phyloP scores from a whole-genome alignment of 2,329 filamentous ascomycete genomes.

The Macrophomina tecta region DNA sequence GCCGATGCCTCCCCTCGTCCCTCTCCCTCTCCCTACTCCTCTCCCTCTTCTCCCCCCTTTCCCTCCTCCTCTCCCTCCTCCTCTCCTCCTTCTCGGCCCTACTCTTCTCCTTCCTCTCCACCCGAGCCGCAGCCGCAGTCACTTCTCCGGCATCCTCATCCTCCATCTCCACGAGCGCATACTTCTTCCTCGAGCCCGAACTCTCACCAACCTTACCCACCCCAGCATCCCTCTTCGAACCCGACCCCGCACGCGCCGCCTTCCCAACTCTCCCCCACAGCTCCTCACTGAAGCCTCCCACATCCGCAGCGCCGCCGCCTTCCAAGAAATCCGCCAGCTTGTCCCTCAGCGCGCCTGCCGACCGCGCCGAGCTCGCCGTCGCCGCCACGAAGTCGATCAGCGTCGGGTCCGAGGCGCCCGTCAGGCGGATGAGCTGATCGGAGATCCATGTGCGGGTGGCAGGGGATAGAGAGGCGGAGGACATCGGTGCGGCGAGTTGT shows the following conservation, averaged over 20 bases:
- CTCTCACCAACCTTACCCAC: conserved; percentile 15
- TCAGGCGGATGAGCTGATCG: conserved; percentile 59
- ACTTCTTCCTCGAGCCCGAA: conserved; percentile 49
- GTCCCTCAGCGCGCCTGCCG: conserved; percentile 53
- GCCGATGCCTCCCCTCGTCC: conserved; percentile 43
- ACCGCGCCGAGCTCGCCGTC: conserved; percentile 59
- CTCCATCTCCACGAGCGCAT: conserved; percentile 61
- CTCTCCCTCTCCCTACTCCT: conserved; percentile 40
- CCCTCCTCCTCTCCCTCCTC: conserved; percentile 40
- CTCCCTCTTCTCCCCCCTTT: conserved; percentile 43
- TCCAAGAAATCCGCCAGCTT: conserved; percentile 61
- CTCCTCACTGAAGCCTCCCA: conserved; percentile 55
- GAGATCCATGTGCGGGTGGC: conserved; percentile 44
- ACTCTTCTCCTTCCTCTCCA: conserved; percentile 32
- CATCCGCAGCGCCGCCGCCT: conserved; percentile 48
- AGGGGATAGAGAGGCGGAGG: background rate
- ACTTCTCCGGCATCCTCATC: conserved; percentile 47
- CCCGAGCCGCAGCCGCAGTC: conserved; percentile 30
- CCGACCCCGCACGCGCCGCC: conserved; percentile 32
- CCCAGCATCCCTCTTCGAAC: background rate
- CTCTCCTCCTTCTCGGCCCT: conserved; percentile 36
- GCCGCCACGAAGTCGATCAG: conserved; percentile 64
- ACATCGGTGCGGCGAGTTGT: too few species aligned
- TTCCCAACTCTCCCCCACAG: conserved; percentile 48
- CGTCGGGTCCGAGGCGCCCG: conserved; percentile 62